Conservation (phyloP, 2,329 filamentous ascomycete species). For the Diaporthe vexans region DNA sequence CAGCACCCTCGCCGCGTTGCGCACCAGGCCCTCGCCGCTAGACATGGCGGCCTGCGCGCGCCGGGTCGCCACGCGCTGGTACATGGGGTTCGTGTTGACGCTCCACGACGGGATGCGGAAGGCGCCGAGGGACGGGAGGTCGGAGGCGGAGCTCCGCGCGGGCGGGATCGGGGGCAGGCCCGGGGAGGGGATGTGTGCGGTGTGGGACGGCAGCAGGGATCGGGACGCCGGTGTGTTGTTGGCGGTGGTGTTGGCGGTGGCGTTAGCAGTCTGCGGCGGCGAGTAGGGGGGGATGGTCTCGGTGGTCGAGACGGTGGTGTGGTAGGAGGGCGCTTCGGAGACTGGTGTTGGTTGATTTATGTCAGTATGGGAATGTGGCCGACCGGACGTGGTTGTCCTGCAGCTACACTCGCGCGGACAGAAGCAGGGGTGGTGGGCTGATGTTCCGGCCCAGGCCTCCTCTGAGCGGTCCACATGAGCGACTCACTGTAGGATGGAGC, state of each 20-base stretch:
- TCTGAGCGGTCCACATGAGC: neutral
- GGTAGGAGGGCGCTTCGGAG: conserved; percentile 76
- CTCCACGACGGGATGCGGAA: conserved; percentile 74
- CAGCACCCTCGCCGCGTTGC: conserved; percentile 49
- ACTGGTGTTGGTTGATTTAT: conserved; percentile 54
- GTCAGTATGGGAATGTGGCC: conserved; percentile 12
- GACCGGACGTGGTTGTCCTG: neutral
- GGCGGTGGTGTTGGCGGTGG: conserved; percentile 2
- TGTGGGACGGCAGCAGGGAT: conserved; percentile 49
- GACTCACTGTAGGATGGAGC: conserved; percentile 77
- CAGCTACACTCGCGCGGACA: neutral
- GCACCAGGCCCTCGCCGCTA: conserved; percentile 50
- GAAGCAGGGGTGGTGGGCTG: neutral
- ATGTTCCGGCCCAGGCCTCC: neutral
- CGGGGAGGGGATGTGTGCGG: conserved; percentile 52
- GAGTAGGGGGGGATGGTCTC: conserved; percentile 67
- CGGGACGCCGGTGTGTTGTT: conserved; percentile 39
- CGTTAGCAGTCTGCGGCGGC: conserved; percentile 48
- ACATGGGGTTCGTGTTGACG: conserved; percentile 67
- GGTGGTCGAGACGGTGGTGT: conserved; percentile 60
- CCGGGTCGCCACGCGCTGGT: conserved; percentile 74
- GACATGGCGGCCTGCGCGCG: conserved; percentile 61
- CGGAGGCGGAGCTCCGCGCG: conserved; percentile 48
- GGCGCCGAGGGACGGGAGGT: conserved; percentile 60
- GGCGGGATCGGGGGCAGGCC: conserved; percentile 67